Conservation (phyloP, 1,284 basidiomycete species). For the Singerocomus rubriflavus region DNA sequence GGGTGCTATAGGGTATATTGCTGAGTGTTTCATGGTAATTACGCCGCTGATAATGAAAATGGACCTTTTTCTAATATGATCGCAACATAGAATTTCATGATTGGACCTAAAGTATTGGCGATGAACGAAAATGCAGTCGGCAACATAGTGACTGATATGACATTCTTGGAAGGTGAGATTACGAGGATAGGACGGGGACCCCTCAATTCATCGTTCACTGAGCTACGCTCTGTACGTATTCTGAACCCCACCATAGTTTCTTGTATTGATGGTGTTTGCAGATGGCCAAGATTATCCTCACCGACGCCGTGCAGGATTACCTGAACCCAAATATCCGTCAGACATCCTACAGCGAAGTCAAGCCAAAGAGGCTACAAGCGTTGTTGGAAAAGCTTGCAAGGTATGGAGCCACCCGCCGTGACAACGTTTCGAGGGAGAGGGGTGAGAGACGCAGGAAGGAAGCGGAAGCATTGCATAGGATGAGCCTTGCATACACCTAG, state of each 20-base stretch:
- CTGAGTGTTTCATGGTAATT: slow-evolving; percentile 79
- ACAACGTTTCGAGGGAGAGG: slow-evolving; percentile 52
- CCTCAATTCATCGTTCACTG: slow-evolving; percentile 73
- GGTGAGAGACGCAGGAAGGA: slow-evolving; percentile 75
- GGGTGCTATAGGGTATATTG: slow-evolving; percentile 83
- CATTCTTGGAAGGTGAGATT: slow-evolving; percentile 83
- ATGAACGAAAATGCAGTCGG: slow-evolving; percentile 88
- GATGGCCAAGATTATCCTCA: slow-evolving; percentile 78
- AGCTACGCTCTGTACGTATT: slow-evolving; percentile 72
- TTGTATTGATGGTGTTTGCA: slow-evolving; percentile 33
- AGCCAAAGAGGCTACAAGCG: slow-evolving; percentile 70
- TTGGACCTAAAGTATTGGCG: slow-evolving; percentile 71
- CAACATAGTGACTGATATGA: slow-evolving; percentile 79
- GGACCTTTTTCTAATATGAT: slow-evolving; percentile 6
- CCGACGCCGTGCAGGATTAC: slow-evolving; percentile 75
- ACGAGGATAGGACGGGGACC: slow-evolving; percentile 68
- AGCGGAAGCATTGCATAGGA: slow-evolving; percentile 70
- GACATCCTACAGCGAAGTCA: slow-evolving; percentile 68
- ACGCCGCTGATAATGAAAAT: background rate
- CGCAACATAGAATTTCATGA: slow-evolving; percentile 64
- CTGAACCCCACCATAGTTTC: background rate
- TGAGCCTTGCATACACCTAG: slow-evolving; percentile 22
- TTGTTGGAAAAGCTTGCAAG: slow-evolving; percentile 79
- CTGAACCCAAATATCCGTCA: slow-evolving; percentile 73
- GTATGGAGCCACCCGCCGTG: slow-evolving; percentile 61